Evolutionary conservation across 2,329 filamentous ascomycete species (phyloP).

Genomic region (Bisporella sp.): DNA sequence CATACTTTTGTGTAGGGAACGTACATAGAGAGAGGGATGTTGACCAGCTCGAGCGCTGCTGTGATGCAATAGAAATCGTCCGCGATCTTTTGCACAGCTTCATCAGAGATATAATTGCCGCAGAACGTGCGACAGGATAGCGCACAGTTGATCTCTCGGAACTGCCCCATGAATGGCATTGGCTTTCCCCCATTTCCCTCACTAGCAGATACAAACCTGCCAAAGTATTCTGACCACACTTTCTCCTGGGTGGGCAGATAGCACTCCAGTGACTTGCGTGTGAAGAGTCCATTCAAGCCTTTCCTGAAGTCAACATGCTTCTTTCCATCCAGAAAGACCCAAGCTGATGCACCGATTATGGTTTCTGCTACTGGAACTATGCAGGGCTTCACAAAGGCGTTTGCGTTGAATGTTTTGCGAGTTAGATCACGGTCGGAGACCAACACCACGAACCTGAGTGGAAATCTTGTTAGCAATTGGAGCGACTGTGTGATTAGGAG

Average conservation of each 20-base stretch:
- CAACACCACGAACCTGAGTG: conserved; percentile 66
- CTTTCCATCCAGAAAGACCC: conserved; percentile 74
- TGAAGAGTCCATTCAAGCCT: conserved; percentile 68
- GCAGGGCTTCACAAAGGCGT: conserved; percentile 67
- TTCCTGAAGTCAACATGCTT: conserved; percentile 73
- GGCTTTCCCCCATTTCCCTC: conserved; percentile 44
- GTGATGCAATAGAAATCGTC: conserved; percentile 76
- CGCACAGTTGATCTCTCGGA: conserved; percentile 74
- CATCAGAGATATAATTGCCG: conserved; percentile 69
- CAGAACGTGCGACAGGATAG: conserved; percentile 75
- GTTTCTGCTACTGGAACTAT: conserved; percentile 71
- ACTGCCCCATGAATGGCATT: conserved; percentile 61
- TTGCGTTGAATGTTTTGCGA: conserved; percentile 77
- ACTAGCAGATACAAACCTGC: conserved; percentile 57
- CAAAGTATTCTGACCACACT: conserved; percentile 65
- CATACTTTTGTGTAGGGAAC: conserved; percentile 70
- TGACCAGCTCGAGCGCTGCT: conserved; percentile 72
- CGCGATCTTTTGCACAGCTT: conserved; percentile 65
- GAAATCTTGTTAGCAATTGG: no score
- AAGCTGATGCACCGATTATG: conserved; percentile 64
- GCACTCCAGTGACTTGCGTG: conserved; percentile 59
- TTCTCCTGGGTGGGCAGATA: conserved; percentile 71
- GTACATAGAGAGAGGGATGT: conserved; percentile 63
- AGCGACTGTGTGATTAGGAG: neutral
- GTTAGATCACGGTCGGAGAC: conserved; percentile 71